Evolutionary conservation across 208 protist species (phyloP).

Genomic region (Zelonia costaricensis): DNA sequence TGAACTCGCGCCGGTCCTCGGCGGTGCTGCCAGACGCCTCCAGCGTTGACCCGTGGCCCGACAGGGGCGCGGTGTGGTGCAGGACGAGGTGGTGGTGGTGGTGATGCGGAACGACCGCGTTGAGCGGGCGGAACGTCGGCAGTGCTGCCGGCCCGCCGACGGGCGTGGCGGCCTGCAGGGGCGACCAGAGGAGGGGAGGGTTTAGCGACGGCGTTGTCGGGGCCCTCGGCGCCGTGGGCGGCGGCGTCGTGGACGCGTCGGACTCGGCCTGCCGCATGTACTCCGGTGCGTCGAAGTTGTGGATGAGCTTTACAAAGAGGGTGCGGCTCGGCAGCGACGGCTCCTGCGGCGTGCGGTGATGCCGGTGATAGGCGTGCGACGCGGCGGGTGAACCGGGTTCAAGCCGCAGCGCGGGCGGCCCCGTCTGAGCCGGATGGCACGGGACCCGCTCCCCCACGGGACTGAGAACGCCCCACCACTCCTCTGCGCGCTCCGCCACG

Average conservation of each 20-base stretch:
- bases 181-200: neutral
- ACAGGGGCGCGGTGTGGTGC: neutral
- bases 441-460: no score
- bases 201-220: no score
- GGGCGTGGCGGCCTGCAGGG: neutral
- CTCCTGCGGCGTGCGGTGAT: neutral
- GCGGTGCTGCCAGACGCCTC: no score
- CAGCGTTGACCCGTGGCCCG: no score
- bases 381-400: neutral
- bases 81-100: neutral
- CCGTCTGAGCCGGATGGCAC: no score
- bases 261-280: neutral
- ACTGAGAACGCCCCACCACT: no score
- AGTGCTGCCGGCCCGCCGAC: neutral
- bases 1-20: no score
- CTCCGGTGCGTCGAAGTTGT: conserved; percentile 22
- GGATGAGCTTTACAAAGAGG: conserved; percentile 29
- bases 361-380: neutral
- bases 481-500: no score
- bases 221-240: neutral
- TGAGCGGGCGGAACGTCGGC: no score
- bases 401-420: no score
- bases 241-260: neutral
- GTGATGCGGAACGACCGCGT: conserved; percentile 1
- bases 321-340: conserved; percentile 22